phyloP scores from a whole-genome alignment of 257 asterid species.

The Ophiorrhiza pumila region DNA sequence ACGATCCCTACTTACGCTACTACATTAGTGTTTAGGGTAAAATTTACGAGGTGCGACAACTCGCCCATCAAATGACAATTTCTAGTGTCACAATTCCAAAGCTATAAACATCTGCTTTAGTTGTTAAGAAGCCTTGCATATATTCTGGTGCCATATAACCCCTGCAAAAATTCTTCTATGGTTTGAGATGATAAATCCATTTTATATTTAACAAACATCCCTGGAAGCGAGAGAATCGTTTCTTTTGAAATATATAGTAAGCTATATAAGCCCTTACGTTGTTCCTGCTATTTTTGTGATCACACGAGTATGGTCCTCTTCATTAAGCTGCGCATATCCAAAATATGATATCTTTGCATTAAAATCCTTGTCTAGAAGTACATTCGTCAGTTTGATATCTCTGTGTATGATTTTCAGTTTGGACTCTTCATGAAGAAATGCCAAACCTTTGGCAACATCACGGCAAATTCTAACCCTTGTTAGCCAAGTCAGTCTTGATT shows the following conservation, averaged over 20 bases:
- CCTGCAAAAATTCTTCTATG: background rate
- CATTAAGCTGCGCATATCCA: slow-evolving; percentile 20
- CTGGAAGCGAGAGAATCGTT: too few species aligned
- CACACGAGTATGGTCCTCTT: slow-evolving; percentile 15
- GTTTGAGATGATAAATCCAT: background rate
- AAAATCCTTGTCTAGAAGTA: slow-evolving; percentile 25
- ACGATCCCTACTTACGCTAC: too few species aligned
- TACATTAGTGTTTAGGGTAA: too few species aligned
- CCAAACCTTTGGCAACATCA: slow-evolving; percentile 25
- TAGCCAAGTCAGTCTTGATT: slow-evolving; percentile 12
- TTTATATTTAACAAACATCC: background rate
- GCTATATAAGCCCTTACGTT: too few species aligned
- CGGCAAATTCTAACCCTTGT: slow-evolving; percentile 18
- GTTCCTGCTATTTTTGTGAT: slow-evolving; percentile 15
- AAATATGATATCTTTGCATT: slow-evolving; percentile 27
- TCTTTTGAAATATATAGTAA: too few species aligned
- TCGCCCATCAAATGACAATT: too few species aligned
- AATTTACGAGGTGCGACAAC: too few species aligned
- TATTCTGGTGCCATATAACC: slow-evolving; percentile 24
- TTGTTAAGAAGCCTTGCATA: slow-evolving; percentile 5
- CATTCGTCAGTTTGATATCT: slow-evolving; percentile 24
- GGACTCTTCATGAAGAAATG: slow-evolving; percentile 24
- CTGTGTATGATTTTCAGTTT: slow-evolving; percentile 23
- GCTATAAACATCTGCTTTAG: slow-evolving; percentile 29
- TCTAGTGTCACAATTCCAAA: slow-evolving; percentile 25